Percentiles rank a stretch among this genome's conserved stretches.
These are phyloP conservation scores for Pilasporangium apinafurcum DNA, from an alignment of 352 stramenopile species.

Conservation along the genomic window DNA sequence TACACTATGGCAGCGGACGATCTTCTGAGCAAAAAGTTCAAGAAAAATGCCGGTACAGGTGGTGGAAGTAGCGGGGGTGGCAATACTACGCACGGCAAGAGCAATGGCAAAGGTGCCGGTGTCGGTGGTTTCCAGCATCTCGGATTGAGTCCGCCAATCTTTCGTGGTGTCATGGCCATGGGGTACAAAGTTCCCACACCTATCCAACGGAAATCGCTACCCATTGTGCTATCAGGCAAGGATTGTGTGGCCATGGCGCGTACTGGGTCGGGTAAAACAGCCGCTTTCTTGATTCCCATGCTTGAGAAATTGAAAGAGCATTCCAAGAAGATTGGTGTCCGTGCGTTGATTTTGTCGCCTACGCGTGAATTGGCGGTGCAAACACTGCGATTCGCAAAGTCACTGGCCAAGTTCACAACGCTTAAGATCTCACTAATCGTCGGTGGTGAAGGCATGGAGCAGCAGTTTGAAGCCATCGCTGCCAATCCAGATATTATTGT, in stretches of 20 bases:
- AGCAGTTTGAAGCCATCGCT: constrained; percentile 95
- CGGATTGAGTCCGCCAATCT: constrained; percentile 68
- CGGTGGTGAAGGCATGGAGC: constrained; percentile 97
- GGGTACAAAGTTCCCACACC: constrained; percentile 97
- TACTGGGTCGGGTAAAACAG: constrained; percentile 97
- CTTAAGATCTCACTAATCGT: constrained; percentile 92
- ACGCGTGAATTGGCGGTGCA: constrained; percentile 98
- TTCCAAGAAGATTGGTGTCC: constrained; percentile 82
- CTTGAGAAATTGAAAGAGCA: constrained; percentile 96
- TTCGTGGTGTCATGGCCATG: constrained; percentile 89
- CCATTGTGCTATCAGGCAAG: constrained; percentile 92
- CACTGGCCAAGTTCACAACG: constrained; percentile 89
- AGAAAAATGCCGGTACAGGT: constrained; percentile 17
- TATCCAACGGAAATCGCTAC: constrained; percentile 98
- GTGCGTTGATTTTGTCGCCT: constrained; percentile 91
- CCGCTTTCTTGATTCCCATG: constrained; percentile 97
- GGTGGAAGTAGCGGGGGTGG: constrained; percentile 8
- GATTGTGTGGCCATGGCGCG: constrained; percentile 98
- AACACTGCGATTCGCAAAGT: constrained; percentile 89
- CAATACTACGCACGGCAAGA: constrained; percentile 73
- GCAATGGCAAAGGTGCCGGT: constrained; percentile 69
- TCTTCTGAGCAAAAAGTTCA: constrained; percentile 53
- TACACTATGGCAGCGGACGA: constrained; percentile 53
- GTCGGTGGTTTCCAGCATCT: constrained; percentile 83
- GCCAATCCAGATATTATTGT: constrained; percentile 93